Evolutionary conservation across 2,329 filamentous ascomycete species (phyloP).

Genomic region (Penicillium sp.): DNA sequence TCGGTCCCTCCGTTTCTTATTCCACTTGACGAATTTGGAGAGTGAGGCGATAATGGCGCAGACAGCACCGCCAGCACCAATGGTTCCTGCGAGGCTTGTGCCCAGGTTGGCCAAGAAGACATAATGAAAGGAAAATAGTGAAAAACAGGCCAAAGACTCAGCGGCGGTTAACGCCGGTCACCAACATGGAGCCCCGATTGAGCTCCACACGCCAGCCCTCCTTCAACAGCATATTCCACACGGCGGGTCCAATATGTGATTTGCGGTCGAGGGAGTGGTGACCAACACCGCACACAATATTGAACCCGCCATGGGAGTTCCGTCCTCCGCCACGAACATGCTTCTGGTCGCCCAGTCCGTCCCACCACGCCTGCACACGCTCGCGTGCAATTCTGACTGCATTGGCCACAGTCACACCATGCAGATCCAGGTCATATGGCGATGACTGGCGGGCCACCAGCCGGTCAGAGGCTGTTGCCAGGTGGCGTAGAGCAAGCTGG

Average conservation of each 20-base stretch:
- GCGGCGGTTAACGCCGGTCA: conserved; percentile 50
- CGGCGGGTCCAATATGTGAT: conserved; percentile 67
- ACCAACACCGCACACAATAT: conserved; percentile 72
- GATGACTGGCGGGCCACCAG: conserved; percentile 62
- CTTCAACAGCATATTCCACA: conserved; percentile 63
- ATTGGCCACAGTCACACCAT: conserved; percentile 72
- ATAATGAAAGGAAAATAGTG: too few relatives aligned
- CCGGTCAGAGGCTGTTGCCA: conserved; percentile 59
- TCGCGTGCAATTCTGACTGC: conserved; percentile 68
- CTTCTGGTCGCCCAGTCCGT: conserved; percentile 56
- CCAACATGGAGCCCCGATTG: conserved; percentile 59
- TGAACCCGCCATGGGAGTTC: conserved; percentile 50
- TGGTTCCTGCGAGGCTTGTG: too few relatives aligned
- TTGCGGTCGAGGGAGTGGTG: conserved; percentile 68
- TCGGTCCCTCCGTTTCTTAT: too few relatives aligned
- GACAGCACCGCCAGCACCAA: too few relatives aligned
- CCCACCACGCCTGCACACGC: conserved; percentile 67
- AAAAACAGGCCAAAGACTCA: too few relatives aligned
- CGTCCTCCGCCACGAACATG: conserved; percentile 40
- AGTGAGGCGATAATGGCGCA: too few relatives aligned
- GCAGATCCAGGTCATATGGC: conserved; percentile 59
- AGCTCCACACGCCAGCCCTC: conserved; percentile 79
- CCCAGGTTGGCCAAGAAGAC: too few relatives aligned
- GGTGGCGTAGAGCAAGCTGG: conserved; percentile 49
- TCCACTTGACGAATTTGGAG: too few relatives aligned